A percentile compares a stretch with the other conserved stretches of the same genome.
Conservation (phyloP, 208 protist genomes). For the Acanthamoeba pearcei region DNA sequence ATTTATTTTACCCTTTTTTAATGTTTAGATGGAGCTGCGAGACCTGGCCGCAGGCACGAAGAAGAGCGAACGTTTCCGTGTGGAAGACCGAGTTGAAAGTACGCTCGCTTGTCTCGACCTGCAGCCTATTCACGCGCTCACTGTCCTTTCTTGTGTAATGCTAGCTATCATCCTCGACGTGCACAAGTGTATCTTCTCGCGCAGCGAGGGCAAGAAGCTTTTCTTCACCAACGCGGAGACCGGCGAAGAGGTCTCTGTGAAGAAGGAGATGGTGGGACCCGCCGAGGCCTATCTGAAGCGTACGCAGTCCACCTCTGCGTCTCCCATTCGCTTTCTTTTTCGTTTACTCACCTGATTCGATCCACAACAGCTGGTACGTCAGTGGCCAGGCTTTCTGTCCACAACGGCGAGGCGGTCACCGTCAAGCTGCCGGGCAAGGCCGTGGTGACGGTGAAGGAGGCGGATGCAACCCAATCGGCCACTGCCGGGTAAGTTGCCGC, state of each 20-base stretch:
- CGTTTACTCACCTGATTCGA: neutral
- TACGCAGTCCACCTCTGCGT: neutral
- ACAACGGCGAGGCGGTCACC: slow-evolving; percentile 17
- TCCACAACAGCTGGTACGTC: slow-evolving; percentile 7
- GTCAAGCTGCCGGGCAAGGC: slow-evolving; percentile 22
- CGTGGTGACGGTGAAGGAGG: slow-evolving; percentile 45
- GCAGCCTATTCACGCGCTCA: neutral
- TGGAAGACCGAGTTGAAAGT: slow-evolving; percentile 1
- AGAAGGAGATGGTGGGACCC: neutral
- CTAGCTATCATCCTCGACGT: slow-evolving; percentile 24
- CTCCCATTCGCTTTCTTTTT: neutral
- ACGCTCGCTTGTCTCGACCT: neutral
- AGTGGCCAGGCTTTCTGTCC: neutral
- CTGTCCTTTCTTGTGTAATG: no score
- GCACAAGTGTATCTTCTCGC: slow-evolving; percentile 7
- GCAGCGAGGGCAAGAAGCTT: slow-evolving; percentile 30
- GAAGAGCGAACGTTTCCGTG: slow-evolving; percentile 44
- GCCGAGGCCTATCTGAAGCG: slow-evolving; percentile 17
- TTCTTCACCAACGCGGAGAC: slow-evolving; percentile 16
- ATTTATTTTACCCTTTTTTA: neutral
- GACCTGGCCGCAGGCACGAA: slow-evolving; percentile 13
- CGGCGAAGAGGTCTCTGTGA: slow-evolving; percentile 26
- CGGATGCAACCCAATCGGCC: neutral
- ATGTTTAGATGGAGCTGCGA: slow-evolving; percentile 12
- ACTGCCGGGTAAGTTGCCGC: neutral